Evolutionary conservation across 208 protist genomes (phyloP), one percentile per base, ranked within the genome.

Genomic region (Angomonas desouzai): DNA sequence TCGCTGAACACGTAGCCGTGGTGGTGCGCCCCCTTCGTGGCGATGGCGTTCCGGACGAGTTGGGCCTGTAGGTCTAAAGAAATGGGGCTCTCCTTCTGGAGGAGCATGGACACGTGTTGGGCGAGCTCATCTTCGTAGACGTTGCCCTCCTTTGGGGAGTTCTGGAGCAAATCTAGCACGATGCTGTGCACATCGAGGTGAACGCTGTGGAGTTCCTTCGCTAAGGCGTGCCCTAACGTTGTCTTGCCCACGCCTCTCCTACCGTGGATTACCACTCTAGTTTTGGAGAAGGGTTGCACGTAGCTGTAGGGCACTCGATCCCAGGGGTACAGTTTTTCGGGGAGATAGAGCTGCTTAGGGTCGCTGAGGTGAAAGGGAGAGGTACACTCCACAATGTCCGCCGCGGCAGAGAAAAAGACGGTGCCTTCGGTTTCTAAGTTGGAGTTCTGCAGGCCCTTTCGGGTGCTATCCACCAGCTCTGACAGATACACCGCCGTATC

Each of bases 1-100:
- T 96, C 87, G 56, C 85, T 91, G 33, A 93, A 79, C 25, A 96
- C 85, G 72, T 87, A 96, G 56, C 90, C 90, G 38, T 77, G 74
- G 68, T 89, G 83, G 23, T 66, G 30, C 25, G 55, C 70, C 6
- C 74, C 64, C 20, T 73, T 55, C 3, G 36, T 56, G 33, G 49
- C 23, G 38, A 92, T 55, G 55, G 74, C 79, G 25, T 68, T 59
- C 3, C 64, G 72, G 27, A 96, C 40, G 22, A 96, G 68, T 11
- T 55, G 59, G 3, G 73, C 73, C 62, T 91, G 79, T 38, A 82
- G 9, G n/a, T 55, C 48, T n/a, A 90, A 61, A 2, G 83, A 64
- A 20, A 96, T 74, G 0, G 74, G 23, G 4, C 38, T 30, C 29
- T 74, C 56, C 16, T 63, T 34, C 30, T 68, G 68, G 20, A 92